Base-by-base conservation (phyloP, 2,329 filamentous ascomycete species). In the Penicillium crustosum region DNA sequence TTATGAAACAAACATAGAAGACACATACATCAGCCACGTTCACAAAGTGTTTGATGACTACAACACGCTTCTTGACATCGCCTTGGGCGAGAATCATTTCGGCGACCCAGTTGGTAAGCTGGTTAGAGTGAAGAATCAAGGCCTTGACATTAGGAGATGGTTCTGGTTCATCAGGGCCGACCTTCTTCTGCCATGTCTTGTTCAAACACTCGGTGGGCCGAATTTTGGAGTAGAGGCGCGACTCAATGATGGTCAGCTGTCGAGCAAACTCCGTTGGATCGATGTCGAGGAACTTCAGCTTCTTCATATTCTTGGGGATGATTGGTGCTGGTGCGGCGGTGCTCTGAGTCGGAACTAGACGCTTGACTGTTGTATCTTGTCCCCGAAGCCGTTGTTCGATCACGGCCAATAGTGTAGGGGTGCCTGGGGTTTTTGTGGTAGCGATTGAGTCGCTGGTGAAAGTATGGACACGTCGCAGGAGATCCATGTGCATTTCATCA, bases 171-270 rank as follows among this genome's bases (percentile, higher is more conserved):
- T 74, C 73, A 35, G 93, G 89, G 9, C 80, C 84, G 58, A 95
- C 82, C 80, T 97, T 97, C 83, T 95, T 97, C 77, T 96, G 92
- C 94, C 94, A 99, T 6, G 93, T 97, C 82, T 99, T 99, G 78
- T 96, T 97, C 60, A 99, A 80, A 73, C 93, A 97, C 75, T 99
- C 94, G 0, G 91, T 94, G 0, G 93, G 90, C 75, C 93, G 93
- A 75, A 99, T 96, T 78, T 96, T 97, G 66, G 89, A 91, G 70
- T 97, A 99, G 1, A 97, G 82, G 61, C 89, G 89, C 2, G 93
- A 96, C 75, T 99, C 94, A 63, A 97, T 96, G 64, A 99, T 94
- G 0, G 94, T 99, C 61, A 99, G 82, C 75, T 99, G 94, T 48
- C 94, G 88, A n/a, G 94, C 94, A 75, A 99, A 97, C 72, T 99